These are phyloP conservation scores for Hygrophila difformis DNA, from an alignment of 257 asterid genomes.

Conservation along the genomic window DNA sequence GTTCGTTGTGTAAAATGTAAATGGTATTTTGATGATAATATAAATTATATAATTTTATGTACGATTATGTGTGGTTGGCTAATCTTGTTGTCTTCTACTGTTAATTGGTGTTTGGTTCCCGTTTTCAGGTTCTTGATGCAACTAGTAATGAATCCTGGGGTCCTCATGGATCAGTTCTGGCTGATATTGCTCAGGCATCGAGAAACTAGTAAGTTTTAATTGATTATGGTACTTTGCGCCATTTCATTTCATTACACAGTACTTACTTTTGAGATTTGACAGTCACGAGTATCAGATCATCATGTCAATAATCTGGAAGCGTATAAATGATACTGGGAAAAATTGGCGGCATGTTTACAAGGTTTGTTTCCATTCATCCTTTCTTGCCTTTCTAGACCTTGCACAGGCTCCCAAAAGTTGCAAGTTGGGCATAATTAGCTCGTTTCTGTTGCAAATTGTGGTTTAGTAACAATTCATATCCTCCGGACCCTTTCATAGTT, in stretches of 20 bases:
- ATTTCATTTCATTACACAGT: slow-evolving; percentile 5
- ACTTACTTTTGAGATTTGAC: slow-evolving; percentile 19
- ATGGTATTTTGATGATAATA: neutral
- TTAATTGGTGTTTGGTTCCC: slow-evolving; percentile 12
- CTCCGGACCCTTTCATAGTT: neutral
- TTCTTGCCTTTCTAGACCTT: neutral
- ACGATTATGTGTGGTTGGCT: neutral
- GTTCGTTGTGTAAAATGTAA: no score
- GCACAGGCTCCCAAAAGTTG: neutral
- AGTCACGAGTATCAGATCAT: slow-evolving; percentile 92
- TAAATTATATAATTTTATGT: neutral
- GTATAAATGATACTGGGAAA: slow-evolving; percentile 83
- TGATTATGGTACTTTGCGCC: slow-evolving; percentile 1
- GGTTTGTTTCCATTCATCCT: slow-evolving; percentile 34
- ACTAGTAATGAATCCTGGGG: slow-evolving; percentile 99
- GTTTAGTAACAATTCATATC: neutral
- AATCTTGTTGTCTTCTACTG: slow-evolving; percentile 9
- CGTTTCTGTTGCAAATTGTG: neutral
- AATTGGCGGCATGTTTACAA: slow-evolving; percentile 97
- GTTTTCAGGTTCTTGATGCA: slow-evolving; percentile 81
- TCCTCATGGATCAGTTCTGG: slow-evolving; percentile 90
- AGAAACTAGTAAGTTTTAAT: slow-evolving; percentile 57
- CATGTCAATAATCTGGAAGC: slow-evolving; percentile 92
- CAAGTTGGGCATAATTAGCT: neutral
- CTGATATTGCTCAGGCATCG: slow-evolving; percentile 86